These are phyloP conservation scores for Fusarium sp. DNA, from an alignment of 2,329 filamentous ascomycete species.

Conservation along the genomic window DNA sequence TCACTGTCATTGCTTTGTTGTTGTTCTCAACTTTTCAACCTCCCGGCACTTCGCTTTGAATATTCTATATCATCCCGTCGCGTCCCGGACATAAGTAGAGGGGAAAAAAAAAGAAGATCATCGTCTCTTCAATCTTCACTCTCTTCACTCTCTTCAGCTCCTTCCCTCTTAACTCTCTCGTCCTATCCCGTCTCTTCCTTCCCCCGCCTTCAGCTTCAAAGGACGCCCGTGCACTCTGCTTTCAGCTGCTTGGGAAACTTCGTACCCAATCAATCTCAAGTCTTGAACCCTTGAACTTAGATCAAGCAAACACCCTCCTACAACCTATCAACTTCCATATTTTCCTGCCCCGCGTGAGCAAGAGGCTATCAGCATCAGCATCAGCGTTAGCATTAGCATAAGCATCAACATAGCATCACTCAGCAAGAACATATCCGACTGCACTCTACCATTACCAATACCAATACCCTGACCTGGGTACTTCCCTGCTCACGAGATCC, in stretches of 20 bases:
- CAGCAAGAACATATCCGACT: background rate
- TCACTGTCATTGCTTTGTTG: constrained; percentile 26
- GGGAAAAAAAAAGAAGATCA: background rate
- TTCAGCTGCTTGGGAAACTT: constrained; percentile 21
- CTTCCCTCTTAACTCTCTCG: background rate
- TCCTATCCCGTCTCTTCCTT: background rate
- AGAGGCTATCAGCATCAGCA: constrained; percentile 12
- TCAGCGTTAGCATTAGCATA: constrained; percentile 5
- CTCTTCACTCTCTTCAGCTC: background rate
- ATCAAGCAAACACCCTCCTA: constrained; percentile 11
- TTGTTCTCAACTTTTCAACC: background rate
- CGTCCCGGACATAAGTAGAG: constrained; percentile 3
- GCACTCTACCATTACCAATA: background rate
- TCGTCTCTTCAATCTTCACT: background rate
- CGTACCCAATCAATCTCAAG: constrained; percentile 9
- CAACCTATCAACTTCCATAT: background rate
- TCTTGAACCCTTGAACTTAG: constrained; percentile 18
- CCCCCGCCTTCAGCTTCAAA: constrained; percentile 35
- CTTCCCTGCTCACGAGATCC: constrained; percentile 14
- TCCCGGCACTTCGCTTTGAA: background rate
- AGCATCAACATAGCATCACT: constrained; percentile 25
- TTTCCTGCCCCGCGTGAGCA: constrained; percentile 35
- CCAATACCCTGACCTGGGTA: background rate
- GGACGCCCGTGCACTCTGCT: constrained; percentile 31
- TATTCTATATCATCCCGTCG: constrained; percentile 16